Evolutionary conservation across 352 stramenopile genomes (phyloP), one percentile per base, ranked within the genome.

Genomic region (Pilasporangium apinafurcum): DNA sequence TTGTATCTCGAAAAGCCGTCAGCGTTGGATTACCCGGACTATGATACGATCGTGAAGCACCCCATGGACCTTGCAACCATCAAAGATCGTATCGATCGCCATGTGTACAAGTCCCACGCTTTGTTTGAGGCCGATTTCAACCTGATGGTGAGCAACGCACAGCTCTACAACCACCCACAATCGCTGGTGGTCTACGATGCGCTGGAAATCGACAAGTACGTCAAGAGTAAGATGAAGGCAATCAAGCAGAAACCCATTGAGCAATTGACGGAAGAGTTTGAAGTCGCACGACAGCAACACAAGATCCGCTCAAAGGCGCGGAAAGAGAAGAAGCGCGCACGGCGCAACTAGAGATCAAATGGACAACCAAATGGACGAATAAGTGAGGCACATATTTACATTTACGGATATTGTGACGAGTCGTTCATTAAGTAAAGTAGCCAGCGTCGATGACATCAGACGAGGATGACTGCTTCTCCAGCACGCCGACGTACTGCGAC

Each of bases 61-160:
- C 80, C 88, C 4, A 96, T 96, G 83, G 83, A 92, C 44, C 63
- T 97, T 10, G 39, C 56, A 27, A 91, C 79, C n/a, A 96, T 97
- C 51, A 91, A 90, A 34, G 37, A 32, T 10, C 86, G 88, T 5
- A 78, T 92, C 8, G 79, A 90, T 41, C 51, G 51, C 27, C 73
- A 86, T 41, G 48, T 65, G 27, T 94, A 94, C 51, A 45, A 56
- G 0, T 71, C 60, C 0, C 80, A 92, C 50, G 58, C 57, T 10
- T 45, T 71, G 44, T 86, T 94, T 52, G 82, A 90, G 35, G 63
- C 53, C 8, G 86, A 96, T 56, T 76, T 95, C 37, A 73, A 71
- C 36, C 70, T 90, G 38, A 94, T 96, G 70, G 65, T 93, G 32
- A 53, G 60, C 36, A 96, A 96, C 54, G 81, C 87, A 30, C 75